These are phyloP conservation scores for Yamadazyma jaroonii DNA, from an alignment of 1,139 yeast species.

Conservation along the genomic window DNA sequence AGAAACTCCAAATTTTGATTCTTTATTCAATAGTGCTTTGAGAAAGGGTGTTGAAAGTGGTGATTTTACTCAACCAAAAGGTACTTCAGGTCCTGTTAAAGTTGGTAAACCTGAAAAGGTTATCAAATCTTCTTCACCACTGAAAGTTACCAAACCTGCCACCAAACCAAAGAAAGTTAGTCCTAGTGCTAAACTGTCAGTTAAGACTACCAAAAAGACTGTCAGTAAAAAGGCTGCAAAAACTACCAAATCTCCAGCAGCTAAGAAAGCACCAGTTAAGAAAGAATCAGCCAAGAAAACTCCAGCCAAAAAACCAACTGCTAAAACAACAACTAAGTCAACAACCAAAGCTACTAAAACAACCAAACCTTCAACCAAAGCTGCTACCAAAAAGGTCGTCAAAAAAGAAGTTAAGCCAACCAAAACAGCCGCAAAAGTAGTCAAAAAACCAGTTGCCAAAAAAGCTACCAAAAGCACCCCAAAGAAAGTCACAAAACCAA, in stretches of 20 bases:
- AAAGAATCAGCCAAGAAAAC: slow-evolving; percentile 9
- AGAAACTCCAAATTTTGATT: slow-evolving; percentile 64
- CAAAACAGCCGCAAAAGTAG: slow-evolving; percentile 4
- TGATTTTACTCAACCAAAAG: slow-evolving; percentile 83
- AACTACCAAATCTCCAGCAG: too few relatives aligned
- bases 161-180: slow-evolving; percentile 5
- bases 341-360: slow-evolving; percentile 1
- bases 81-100: slow-evolving; percentile 75
- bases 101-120: slow-evolving; percentile 24
- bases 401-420: slow-evolving; percentile 17
- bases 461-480: slow-evolving; percentile 15
- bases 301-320: slow-evolving; percentile 7
- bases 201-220: too few relatives aligned
- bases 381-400: slow-evolving; percentile 14
- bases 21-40: slow-evolving; percentile 73
- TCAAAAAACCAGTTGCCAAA: slow-evolving; percentile 12
- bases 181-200: too few relatives aligned
- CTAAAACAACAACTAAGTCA: slow-evolving; percentile 7
- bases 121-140: slow-evolving; percentile 22
- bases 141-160: slow-evolving; percentile 18
- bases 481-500: slow-evolving; percentile 18
- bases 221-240: too few relatives aligned
- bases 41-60: slow-evolving; percentile 80
- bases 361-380: slow-evolving; percentile 10
- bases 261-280: slow-evolving; percentile 19